A percentile compares a stretch with the other conserved stretches of the same genome.
phyloP scores from a whole-genome alignment of 116 monocot species.

The Dioscorea cayenensis region DNA sequence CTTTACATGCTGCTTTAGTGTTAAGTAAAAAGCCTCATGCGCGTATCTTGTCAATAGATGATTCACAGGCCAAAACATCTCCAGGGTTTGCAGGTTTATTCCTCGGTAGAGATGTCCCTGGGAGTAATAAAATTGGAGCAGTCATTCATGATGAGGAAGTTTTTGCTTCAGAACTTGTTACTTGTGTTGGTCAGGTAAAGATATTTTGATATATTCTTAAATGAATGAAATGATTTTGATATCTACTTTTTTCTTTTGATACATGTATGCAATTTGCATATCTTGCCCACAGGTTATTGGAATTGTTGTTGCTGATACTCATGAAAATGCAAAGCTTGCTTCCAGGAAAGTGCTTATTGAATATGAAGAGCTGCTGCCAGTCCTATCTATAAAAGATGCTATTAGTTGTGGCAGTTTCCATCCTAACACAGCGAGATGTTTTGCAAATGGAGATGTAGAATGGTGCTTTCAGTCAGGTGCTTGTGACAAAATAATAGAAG shows the following conservation, averaged over 20 bases:
- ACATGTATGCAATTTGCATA: not conserved
- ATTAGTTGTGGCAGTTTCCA: slow-evolving; percentile 51
- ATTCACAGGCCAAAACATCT: slow-evolving; percentile 61
- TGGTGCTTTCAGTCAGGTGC: slow-evolving; percentile 51
- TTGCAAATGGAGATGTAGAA: slow-evolving; percentile 73
- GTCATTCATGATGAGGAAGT: slow-evolving; percentile 81
- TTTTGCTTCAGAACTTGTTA: slow-evolving; percentile 88
- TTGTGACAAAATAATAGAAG: slow-evolving; percentile 85
- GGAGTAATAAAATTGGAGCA: slow-evolving; percentile 69
- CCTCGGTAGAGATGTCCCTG: slow-evolving; percentile 71
- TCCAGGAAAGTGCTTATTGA: slow-evolving; percentile 61
- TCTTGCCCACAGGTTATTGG: slow-evolving; percentile 62
- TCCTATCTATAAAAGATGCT: slow-evolving; percentile 85
- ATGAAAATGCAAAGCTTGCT: slow-evolving; percentile 88
- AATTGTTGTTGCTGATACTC: slow-evolving; percentile 92
- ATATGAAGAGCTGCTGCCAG: slow-evolving; percentile 73
- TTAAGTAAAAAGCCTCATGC: slow-evolving; percentile 93
- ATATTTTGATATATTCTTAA: not conserved
- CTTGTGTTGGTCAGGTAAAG: slow-evolving; percentile 97
- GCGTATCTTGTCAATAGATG: slow-evolving; percentile 76
- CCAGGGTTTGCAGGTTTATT: slow-evolving; percentile 85
- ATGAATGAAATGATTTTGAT: not conserved
- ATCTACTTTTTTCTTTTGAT: not conserved
- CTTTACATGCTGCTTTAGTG: slow-evolving; percentile 74
- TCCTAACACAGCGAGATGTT: slow-evolving; percentile 58